Evolutionary conservation across 2,329 filamentous ascomycete genomes (phyloP), one percentile per base, ranked within the genome.

Genomic region (Emmonsia crescens): DNA sequence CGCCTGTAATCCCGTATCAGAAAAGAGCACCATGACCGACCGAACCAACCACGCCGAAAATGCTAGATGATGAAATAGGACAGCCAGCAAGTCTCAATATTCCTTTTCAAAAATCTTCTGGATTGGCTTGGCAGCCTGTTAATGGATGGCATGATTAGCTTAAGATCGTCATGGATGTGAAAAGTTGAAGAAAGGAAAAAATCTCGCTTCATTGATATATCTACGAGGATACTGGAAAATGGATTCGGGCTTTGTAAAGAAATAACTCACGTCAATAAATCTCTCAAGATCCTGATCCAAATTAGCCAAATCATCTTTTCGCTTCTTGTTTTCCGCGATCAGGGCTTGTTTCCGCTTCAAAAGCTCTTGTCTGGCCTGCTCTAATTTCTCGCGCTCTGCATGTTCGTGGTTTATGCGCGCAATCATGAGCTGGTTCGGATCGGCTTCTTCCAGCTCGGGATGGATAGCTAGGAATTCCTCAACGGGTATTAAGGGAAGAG

Each of bases 351-450:
- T 89, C 74, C 83, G 82, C 75, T 86, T 91, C 54, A 91, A 77
- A 1, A 92, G 79, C 66, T 88, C 87, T 73, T 91, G 87, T 58
- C 92, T 83, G 68, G 91, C 86, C 73, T 91, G 88, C 75, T 99
- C 94, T 36, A 97, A 78, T 49, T 86, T 85, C 74, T 96, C 87
- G 44, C 94, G 86, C 72, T 95, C 91, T 14, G 83, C 82, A 67
- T 91, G 85, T 77, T 99, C 94, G 72, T 97, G 89, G 66, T 94
- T 88, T 71, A 99, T 96, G 31, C 93, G 86, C 51, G 89, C 89
- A 59, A 91, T 85, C 85, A 95, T 97, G 61, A 97, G 78, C 14
- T 89, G 83, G 72, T 92, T 88, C 68, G 95, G 89, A 69, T 87
- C 85, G 12, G 83, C 81, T 29, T 85, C 80, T n/a, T 80, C 79